phyloP scores from a whole-genome alignment of 202 grass and related monocot genomes.

The Musa balbisiana region DNA sequence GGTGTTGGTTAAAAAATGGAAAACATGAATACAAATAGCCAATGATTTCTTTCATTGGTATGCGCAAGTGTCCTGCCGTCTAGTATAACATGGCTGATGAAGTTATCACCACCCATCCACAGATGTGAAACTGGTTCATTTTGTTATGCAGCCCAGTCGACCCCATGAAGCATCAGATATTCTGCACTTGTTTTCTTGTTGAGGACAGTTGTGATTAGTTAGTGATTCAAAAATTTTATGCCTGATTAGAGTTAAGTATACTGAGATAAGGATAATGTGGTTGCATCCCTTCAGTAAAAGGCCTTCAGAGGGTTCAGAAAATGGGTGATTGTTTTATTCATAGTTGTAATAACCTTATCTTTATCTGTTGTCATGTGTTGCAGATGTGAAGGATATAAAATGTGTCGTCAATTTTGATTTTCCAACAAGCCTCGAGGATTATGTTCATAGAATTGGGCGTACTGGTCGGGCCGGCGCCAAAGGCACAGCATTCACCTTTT shows the following conservation, averaged over 20 bases:
- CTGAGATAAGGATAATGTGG: background rate
- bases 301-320: background rate
- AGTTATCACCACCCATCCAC: conserved; percentile 78
- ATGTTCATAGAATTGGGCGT: conserved; percentile 97
- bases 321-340: background rate
- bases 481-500: conserved; percentile 81
- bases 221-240: background rate
- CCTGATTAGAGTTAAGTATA: background rate
- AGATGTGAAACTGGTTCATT: conserved; percentile 56
- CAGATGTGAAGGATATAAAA: conserved; percentile 99
- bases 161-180: conserved; percentile 29
- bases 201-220: background rate
- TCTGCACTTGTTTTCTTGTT: background rate
- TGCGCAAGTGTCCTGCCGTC: too few relatives aligned
- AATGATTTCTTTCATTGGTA: background rate
- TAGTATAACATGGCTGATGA: conserved; percentile 26
- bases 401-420: conserved; percentile 99
- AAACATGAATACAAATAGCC: background rate
- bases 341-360: background rate
- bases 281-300: background rate
- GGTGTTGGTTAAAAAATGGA: background rate
- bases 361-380: conserved; percentile 33
- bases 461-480: conserved; percentile 89
- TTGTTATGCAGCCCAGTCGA: conserved; percentile 65
- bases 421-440: conserved; percentile 85